Percentiles rank a stretch among this genome's conserved stretches.
phyloP scores from a whole-genome alignment of 2,329 filamentous ascomycete species.

The Trichophyton equinum region DNA sequence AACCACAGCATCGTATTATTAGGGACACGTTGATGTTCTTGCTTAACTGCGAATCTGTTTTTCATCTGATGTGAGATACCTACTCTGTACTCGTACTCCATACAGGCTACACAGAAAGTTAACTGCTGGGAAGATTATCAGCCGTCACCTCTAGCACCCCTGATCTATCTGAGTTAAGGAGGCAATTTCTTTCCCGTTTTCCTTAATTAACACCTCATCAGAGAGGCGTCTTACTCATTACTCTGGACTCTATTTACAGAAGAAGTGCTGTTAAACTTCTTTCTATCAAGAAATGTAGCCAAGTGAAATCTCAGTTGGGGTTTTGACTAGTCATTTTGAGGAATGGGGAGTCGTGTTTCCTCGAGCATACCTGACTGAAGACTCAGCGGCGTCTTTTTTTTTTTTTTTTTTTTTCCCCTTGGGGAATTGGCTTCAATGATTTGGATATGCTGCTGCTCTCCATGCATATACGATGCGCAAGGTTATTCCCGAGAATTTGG shows the following conservation, averaged over 20 bases:
- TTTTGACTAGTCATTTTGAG: not conserved
- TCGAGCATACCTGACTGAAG: not conserved
- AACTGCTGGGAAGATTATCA: not conserved
- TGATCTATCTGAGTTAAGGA: too few species aligned
- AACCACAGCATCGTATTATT: not conserved
- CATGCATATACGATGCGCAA: not conserved
- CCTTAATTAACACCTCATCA: too few species aligned
- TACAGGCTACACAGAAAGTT: too few species aligned
- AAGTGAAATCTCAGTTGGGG: too few species aligned
- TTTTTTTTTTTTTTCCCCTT: not conserved
- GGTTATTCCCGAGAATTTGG: not conserved
- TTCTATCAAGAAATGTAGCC: too few species aligned
- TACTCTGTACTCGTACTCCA: too few species aligned
- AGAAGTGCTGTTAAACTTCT: too few species aligned
- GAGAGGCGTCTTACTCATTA: too few species aligned
- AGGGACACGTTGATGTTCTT: not conserved
- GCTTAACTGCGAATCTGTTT: not conserved
- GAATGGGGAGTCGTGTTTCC: not conserved
- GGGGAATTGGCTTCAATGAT: not conserved
- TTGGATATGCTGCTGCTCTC: not conserved
- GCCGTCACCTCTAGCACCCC: not conserved
- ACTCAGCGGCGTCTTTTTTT: not conserved
- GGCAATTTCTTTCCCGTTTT: too few species aligned
- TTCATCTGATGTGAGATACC: not conserved
- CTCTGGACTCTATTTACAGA: too few species aligned